These are phyloP conservation scores for Monilinia laxa DNA, from an alignment of 2,329 filamentous ascomycete genomes.

Conservation along the genomic window DNA sequence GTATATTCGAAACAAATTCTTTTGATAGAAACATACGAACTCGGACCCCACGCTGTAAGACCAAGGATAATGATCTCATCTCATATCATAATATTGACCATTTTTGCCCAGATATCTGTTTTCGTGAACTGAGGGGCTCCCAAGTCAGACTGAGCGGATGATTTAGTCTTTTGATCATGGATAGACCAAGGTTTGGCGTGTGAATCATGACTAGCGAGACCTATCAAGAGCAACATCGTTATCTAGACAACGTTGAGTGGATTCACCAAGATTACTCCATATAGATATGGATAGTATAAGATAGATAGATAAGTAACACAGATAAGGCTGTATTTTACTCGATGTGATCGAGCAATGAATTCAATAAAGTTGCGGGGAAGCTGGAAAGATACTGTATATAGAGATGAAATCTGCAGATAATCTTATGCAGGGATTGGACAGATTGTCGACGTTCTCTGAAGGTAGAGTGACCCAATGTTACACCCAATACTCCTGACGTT, in stretches of 20 bases:
- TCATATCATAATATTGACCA: not conserved
- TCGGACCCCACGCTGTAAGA: constrained; percentile 6
- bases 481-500: too few species aligned
- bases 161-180: constrained; percentile 10
- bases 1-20: not conserved
- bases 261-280: not conserved
- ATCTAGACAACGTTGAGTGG: constrained; percentile 12
- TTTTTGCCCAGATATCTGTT: constrained; percentile 3
- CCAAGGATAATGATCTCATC: constrained; percentile 10
- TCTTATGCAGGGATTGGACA: not conserved
- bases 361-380: constrained; percentile 10
- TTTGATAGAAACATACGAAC: not conserved
- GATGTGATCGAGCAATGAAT: constrained; percentile 25
- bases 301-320: constrained; percentile 15
- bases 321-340: constrained; percentile 25
- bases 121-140: not conserved
- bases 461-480: not conserved
- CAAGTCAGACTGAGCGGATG: not conserved
- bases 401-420: not conserved
- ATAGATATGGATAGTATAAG: not conserved
- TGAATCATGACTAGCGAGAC: constrained; percentile 8
- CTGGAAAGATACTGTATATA: not conserved
- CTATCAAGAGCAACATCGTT: constrained; percentile 19
- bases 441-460: not conserved
- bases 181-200: not conserved